Percentiles rank a stretch among this genome's conserved stretches.
phyloP scores from a whole-genome alignment of 331 rosid species.

The Arachis monticola region DNA sequence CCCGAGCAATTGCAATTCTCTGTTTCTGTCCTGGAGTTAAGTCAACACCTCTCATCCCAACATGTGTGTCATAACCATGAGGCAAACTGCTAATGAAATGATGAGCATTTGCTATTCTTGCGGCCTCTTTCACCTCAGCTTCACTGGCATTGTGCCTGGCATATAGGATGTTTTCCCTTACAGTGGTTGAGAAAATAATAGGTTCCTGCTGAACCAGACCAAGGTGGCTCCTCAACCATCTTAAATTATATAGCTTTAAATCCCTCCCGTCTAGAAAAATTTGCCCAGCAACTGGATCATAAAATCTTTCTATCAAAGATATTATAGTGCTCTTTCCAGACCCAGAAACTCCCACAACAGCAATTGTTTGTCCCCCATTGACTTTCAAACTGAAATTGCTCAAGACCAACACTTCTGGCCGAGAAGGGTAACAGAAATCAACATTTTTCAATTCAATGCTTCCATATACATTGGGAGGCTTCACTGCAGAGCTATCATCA shows the following conservation, averaged over 20 bases:
- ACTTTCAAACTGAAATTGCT: slow-evolving; percentile 96
- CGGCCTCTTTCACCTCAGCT: slow-evolving; percentile 99
- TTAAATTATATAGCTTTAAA: slow-evolving; percentile 82
- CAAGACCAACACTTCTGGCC: slow-evolving; percentile 90
- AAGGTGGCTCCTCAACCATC: slow-evolving; percentile 97
- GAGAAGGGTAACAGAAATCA: slow-evolving; percentile 97
- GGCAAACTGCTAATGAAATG: slow-evolving; percentile 99
- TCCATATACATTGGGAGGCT: slow-evolving; percentile 96
- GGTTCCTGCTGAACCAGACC: slow-evolving; percentile 99
- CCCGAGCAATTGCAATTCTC: slow-evolving; percentile 98
- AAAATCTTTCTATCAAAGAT: slow-evolving; percentile 93
- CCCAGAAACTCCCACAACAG: slow-evolving; percentile 98
- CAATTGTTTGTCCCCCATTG: slow-evolving; percentile 95
- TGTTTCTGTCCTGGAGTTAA: slow-evolving; percentile 99
- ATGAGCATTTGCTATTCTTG: slow-evolving; percentile 98
- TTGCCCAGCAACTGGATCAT: slow-evolving; percentile 99
- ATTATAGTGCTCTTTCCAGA: slow-evolving; percentile 98
- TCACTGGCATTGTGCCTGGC: slow-evolving; percentile 99
- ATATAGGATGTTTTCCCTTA: slow-evolving; percentile 95
- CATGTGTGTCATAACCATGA: slow-evolving; percentile 97
- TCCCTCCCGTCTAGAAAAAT: slow-evolving; percentile 93
- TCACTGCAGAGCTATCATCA: slow-evolving; percentile 84
- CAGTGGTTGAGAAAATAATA: slow-evolving; percentile 93
- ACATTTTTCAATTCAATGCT: slow-evolving; percentile 92
- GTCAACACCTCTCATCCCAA: slow-evolving; percentile 99